phyloP scores from a whole-genome alignment of 169 alveolate genomes.

The Eimeria zaria region DNA sequence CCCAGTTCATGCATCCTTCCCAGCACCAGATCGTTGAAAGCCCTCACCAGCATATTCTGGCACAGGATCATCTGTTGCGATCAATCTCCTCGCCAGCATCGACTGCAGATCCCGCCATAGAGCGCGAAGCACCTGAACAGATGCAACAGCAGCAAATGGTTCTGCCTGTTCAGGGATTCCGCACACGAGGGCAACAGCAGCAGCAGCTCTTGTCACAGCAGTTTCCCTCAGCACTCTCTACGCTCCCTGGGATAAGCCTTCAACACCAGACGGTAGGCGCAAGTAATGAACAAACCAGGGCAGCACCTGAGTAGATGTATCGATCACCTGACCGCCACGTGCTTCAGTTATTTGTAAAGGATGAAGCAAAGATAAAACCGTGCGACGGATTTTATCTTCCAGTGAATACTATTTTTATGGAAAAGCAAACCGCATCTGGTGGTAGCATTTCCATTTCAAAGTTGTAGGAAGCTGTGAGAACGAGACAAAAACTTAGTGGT shows the following conservation, averaged over 20 bases:
- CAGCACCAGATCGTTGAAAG: conserved; percentile 22
- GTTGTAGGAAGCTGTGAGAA: not conserved
- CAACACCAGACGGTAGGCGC: conserved; percentile 15
- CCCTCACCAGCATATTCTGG: conserved; percentile 20
- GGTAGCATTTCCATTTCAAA: not conserved
- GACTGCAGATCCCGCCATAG: not conserved
- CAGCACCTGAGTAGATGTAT: not conserved
- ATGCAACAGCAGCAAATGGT: conserved; percentile 15
- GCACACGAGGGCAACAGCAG: conserved; percentile 52
- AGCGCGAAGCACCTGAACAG: not conserved
- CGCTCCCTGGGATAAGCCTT: not conserved
- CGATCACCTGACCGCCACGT: too few species aligned
- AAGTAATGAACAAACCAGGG: not conserved
- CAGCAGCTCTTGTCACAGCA: conserved; percentile 29
- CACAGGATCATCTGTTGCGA: conserved; percentile 49
- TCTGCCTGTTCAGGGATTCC: not conserved
- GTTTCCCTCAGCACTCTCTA: not conserved
- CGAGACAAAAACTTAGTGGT: not conserved
- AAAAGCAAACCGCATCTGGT: not conserved
- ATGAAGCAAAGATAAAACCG: not conserved
- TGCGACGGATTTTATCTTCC: not conserved
- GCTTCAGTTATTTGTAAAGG: not conserved
- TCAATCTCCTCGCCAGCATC: not conserved
- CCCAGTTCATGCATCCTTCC: not conserved
- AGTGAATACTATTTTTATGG: not conserved